Percentiles rank a stretch among this genome's conserved stretches.
phyloP scores from a whole-genome alignment of 2,329 filamentous ascomycete genomes.

The Diplocarpon mali region DNA sequence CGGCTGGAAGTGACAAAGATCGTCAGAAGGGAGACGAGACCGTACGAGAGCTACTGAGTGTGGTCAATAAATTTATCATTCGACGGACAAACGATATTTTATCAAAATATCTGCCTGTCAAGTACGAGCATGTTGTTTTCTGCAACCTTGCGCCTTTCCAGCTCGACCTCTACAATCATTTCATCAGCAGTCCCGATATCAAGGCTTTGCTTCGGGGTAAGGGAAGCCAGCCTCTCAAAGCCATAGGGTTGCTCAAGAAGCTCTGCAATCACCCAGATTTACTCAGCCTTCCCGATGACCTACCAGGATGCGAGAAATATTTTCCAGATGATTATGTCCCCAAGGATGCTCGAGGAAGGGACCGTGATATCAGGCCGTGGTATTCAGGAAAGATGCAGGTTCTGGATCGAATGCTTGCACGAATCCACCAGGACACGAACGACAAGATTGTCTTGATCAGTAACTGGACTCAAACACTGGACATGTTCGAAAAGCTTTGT shows the following conservation, averaged over 20 bases:
- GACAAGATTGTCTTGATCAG: constrained; percentile 99
- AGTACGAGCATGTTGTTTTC: constrained; percentile 98
- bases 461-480: constrained; percentile 94
- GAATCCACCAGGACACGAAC: constrained; percentile 90
- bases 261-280: constrained; percentile 97
- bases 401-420: constrained; percentile 92
- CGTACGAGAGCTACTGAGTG: constrained; percentile 63
- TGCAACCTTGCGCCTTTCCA: constrained; percentile 93
- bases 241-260: constrained; percentile 94
- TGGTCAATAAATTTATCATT: constrained; percentile 98
- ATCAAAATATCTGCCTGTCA: constrained; percentile 93
- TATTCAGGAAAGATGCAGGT: constrained; percentile 98
- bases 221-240: constrained; percentile 90
- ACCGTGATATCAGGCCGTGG: constrained; percentile 87
- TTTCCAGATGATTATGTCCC: constrained; percentile 83
- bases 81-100: constrained; percentile 94
- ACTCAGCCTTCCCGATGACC: constrained; percentile 67
- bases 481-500: constrained; percentile 87
- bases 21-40: constrained; percentile 74
- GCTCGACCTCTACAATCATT: constrained; percentile 88
- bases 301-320: constrained; percentile 74
- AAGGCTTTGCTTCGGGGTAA: constrained; percentile 85
- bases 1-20: constrained; percentile 74
- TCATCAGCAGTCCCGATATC: constrained; percentile 91
- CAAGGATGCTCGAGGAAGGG: constrained; percentile 76